Conservation (phyloP, 176 grass and related monocot genomes). For the Poa annua region DNA sequence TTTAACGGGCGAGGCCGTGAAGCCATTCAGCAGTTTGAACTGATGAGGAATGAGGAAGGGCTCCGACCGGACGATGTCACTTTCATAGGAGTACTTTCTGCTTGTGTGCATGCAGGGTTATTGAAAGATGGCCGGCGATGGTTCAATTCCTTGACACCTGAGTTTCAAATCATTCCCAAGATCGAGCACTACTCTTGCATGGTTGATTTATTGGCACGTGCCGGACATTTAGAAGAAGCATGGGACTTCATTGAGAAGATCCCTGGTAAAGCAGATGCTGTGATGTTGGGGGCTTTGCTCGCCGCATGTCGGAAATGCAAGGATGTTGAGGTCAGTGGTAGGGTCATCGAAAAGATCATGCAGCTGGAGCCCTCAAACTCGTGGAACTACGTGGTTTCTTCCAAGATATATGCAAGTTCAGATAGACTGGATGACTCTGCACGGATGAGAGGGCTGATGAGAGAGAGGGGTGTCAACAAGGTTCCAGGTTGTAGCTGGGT, state of each 20-base stretch:
- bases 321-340: slow-evolving; percentile 70
- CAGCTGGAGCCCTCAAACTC: slow-evolving; percentile 81
- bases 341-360: slow-evolving; percentile 70
- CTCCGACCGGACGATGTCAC: slow-evolving; percentile 66
- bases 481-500: slow-evolving; percentile 92
- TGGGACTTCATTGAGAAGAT: slow-evolving; percentile 77
- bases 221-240: slow-evolving; percentile 77
- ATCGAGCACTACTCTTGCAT: slow-evolving; percentile 91
- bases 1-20: slow-evolving; percentile 60
- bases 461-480: slow-evolving; percentile 76
- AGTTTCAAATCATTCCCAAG: slow-evolving; percentile 63
- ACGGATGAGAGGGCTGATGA: slow-evolving; percentile 79
- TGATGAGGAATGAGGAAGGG: slow-evolving; percentile 59
- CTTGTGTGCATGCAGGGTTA: slow-evolving; percentile 81
- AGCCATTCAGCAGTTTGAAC: slow-evolving; percentile 66
- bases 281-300: slow-evolving; percentile 78
- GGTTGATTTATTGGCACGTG: slow-evolving; percentile 75
- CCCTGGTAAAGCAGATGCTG: slow-evolving; percentile 66
- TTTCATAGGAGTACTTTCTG: slow-evolving; percentile 74
- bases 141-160: slow-evolving; percentile 61
- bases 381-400: slow-evolving; percentile 85
- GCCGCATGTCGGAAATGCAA: slow-evolving; percentile 67
- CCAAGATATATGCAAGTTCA: slow-evolving; percentile 74
- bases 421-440: slow-evolving; percentile 79
- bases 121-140: slow-evolving; percentile 60